Percentiles rank a stretch among this genome's conserved stretches.
phyloP scores from a whole-genome alignment of 1,284 basidiomycete genomes.

The Pholiota adiposa region DNA sequence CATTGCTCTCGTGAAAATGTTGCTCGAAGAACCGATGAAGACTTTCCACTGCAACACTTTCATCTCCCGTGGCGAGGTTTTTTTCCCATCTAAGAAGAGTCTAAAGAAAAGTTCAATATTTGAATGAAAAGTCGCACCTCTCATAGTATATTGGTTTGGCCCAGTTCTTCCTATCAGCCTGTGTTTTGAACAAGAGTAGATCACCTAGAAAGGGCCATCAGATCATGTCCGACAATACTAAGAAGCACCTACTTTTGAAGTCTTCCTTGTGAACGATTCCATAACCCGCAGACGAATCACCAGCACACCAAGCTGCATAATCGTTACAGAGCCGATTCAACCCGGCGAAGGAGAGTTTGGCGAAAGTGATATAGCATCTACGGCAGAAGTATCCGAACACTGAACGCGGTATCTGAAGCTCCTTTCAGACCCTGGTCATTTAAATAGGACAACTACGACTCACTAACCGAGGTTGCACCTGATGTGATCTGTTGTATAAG shows the following conservation, averaged over 20 bases:
- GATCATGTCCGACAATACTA: neutral
- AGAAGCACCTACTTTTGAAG: conserved; percentile 48
- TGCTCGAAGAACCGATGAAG: conserved; percentile 81
- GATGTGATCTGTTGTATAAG: neutral
- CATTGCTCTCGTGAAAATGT: conserved; percentile 75
- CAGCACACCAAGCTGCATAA: conserved; percentile 65
- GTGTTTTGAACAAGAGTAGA: conserved; percentile 66
- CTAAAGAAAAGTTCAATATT: neutral
- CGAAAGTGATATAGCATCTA: conserved; percentile 71
- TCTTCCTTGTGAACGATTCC: conserved; percentile 57
- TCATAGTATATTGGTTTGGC: conserved; percentile 65
- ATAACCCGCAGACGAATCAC: conserved; percentile 51
- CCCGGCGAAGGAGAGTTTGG: conserved; percentile 75
- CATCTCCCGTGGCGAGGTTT: conserved; percentile 64
- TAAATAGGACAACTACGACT: neutral
- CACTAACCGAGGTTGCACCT: conserved; percentile 48
- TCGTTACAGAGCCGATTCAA: conserved; percentile 64
- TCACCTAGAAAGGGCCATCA: conserved; percentile 39
- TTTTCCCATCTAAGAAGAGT: conserved; percentile 60
- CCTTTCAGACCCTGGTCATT: conserved; percentile 3
- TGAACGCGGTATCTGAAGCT: conserved; percentile 64
- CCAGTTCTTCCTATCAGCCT: conserved; percentile 66
- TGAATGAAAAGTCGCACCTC: conserved; percentile 45
- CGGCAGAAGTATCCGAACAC: conserved; percentile 80
- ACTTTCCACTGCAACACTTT: conserved; percentile 67